A percentile compares a stretch with the other conserved stretches of the same genome.
These are phyloP conservation scores for Pseudogymnoascus verrucosus DNA, from an alignment of 2,329 filamentous ascomycete genomes.

Conservation along the genomic window DNA sequence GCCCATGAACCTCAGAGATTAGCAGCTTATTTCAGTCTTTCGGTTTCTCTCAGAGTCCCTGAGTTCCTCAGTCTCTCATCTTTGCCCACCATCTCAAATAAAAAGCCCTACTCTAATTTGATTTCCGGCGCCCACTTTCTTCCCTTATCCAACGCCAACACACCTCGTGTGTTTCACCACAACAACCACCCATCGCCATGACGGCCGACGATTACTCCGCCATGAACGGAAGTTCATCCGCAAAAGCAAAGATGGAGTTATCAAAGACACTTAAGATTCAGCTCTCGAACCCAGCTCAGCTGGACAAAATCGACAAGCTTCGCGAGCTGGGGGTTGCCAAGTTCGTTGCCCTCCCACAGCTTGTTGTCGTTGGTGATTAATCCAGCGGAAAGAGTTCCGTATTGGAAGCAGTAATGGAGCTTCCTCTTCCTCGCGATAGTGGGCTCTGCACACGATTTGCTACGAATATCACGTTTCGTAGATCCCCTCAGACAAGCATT, in stretches of 20 bases:
- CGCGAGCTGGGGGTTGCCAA: slow-evolving; percentile 15
- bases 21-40: background rate
- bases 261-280: background rate
- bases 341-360: slow-evolving; percentile 17
- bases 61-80: background rate
- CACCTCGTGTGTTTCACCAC: background rate
- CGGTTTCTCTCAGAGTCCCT: background rate
- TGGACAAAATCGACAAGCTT: slow-evolving; percentile 18
- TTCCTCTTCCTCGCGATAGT: slow-evolving; percentile 32
- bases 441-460: slow-evolving; percentile 36
- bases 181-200: background rate
- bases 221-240: background rate
- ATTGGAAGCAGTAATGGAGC: slow-evolving; percentile 27
- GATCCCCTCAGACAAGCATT: slow-evolving; percentile 24
- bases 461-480: slow-evolving; percentile 32
- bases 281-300: slow-evolving; percentile 6
- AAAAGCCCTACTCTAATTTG: background rate
- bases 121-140: background rate
- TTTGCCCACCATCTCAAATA: background rate
- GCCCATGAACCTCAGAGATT: background rate
- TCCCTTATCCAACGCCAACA: background rate
- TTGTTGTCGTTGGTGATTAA: slow-evolving; percentile 34
- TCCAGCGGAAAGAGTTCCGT: slow-evolving; percentile 31
- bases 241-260: background rate
- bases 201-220: background rate